Base-by-base conservation (phyloP, 1,284 basidiomycete species). In the Tilletiopsis washingtonensis region DNA sequence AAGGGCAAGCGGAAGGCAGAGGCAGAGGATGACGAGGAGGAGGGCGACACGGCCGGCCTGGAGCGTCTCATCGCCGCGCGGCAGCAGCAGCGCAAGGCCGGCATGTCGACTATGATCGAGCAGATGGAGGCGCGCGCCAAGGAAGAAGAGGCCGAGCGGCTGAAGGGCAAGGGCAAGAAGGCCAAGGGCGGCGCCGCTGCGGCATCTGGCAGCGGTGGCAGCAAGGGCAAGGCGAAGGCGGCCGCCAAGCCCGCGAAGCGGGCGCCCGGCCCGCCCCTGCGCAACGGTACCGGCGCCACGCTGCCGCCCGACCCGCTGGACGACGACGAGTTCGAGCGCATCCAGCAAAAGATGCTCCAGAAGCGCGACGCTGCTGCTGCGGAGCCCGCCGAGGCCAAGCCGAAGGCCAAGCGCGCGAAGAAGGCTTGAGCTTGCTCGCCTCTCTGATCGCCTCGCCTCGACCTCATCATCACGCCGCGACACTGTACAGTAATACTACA, bases 281-380 rank as follows among this genome's bases (percentile, higher is more conserved):
- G n/a, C n/a, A n/a, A n/a, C n/a, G n/a, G n/a, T n/a, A n/a, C 64
- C 2, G 64, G 64, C 3, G 55, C 60, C 41, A 52, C 57, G 9
- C 40, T 67, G 36, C 61, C 57, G 14, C 51, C 48, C 1, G 53
- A 51, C 3, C 58, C 64, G 42, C 54, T 57, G 5, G 57, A 52
- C 5, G 59, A 56, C 14, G 42, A 56, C 32, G 51, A 51, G 29
- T n/a, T 59, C 17, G 54, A 34, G n/a, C 29, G 29, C 29, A 9
- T 34, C 9, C 29, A 34, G 29, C n/a, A n/a, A n/a, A n/a, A n/a
- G n/a, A n/a, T n/a, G n/a, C n/a, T n/a, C n/a, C n/a, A n/a, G n/a
- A n/a, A n/a, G n/a, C n/a, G n/a, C n/a, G n/a, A n/a, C n/a, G n/a
- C n/a, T n/a, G n/a, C n/a, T n/a, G n/a, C n/a, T n/a, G n/a, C n/a